Conservation (phyloP, 768 basidiomycete genomes). For the Kwoniella bestiolae region DNA sequence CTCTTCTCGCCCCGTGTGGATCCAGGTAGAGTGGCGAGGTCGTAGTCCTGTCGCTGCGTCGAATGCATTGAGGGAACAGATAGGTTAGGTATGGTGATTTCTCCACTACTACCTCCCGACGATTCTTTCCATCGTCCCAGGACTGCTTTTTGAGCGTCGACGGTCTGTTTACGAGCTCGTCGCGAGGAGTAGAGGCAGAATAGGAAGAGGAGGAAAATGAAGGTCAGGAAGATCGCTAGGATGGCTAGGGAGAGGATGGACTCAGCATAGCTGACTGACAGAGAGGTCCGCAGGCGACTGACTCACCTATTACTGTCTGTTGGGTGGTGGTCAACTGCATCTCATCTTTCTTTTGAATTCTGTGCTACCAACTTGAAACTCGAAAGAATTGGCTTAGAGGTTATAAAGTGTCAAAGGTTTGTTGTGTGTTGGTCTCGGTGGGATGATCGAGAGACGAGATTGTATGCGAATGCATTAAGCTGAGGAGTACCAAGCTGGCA, state of each 20-base stretch:
- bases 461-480: too few species aligned
- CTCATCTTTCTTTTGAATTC: not conserved
- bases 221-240: not conserved
- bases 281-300: not conserved
- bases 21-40: not conserved
- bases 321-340: not conserved
- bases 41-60: not conserved
- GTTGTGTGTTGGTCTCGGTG: too few species aligned
- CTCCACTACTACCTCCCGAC: not conserved
- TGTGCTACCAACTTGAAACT: too few species aligned
- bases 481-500: too few species aligned
- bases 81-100: not conserved
- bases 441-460: too few species aligned
- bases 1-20: not conserved
- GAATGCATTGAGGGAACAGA: not conserved
- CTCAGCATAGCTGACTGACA: not conserved
- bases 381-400: too few species aligned
- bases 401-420: too few species aligned
- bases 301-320: constrained; percentile 4
- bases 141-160: constrained; percentile 7
- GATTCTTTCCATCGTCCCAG: constrained; percentile 18
- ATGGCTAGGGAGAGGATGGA: not conserved
- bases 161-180: not conserved
- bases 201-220: not conserved
- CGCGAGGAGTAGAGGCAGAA: constrained; percentile 19